Evolutionary conservation across 2,329 filamentous ascomycete species (phyloP), one percentile per base, ranked within the genome.

Genomic region (Nemania serpens): DNA sequence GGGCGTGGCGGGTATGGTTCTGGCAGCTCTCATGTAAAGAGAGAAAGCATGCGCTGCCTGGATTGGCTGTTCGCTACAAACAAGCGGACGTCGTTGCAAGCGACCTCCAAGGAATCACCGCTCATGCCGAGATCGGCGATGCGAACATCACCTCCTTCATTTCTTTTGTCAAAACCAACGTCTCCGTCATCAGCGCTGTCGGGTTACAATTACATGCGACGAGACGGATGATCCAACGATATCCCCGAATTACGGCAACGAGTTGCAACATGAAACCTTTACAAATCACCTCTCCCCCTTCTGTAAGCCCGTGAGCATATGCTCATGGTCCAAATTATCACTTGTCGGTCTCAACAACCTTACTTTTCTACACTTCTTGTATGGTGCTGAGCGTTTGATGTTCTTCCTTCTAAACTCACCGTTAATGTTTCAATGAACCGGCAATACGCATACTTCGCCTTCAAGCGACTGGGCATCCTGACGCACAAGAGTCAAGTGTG

Each of bases 1-100:
- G n/a, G 82, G 80, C 53, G 69, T 83, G 47, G 78, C 78, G 45
- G 83, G 81, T 55, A 78, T 84, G 66, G 70, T 82, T n/a, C 77
- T 77, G 48, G 79, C 79, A 15, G 81, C 77, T n/a, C 64, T 86
- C 59, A 73, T 86, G 71, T 87, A 83, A 78, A 59, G 47, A 51
- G 37, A 2, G 6, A 25, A 12, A 39, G 58, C 29, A 46, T 54
- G 62, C 56, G 55, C 61, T 56, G 25, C 34, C 18, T 33, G 33
- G 65, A 42, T 55, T 59, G 54, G 54, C 58, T 58, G 57, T 63
- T 47, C 37, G 37, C 56, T 41, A 20, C 34, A 6, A 39, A 41
- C 46, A 54, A 55, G 51, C 49, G 45, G 37, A 12, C 50, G 22
- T 36, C 36, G n/a, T 49, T 20, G 13, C 51, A 49, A 42, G 54